Base-by-base conservation (phyloP, 2,329 filamentous ascomycete species). In the Leptodontidium sp. region DNA sequence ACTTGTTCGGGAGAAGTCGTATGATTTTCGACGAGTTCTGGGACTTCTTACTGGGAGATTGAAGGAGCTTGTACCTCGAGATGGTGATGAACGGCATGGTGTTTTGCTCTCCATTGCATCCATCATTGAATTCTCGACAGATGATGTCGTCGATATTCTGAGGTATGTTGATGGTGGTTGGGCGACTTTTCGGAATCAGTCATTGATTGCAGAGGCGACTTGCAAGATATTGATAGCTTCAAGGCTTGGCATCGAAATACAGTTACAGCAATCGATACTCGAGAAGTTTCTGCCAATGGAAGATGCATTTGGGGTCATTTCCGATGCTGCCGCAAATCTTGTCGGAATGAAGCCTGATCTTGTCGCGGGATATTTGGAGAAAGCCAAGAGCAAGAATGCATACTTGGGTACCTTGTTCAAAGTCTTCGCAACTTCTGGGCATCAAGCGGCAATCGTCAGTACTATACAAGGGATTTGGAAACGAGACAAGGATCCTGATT, bases 31-130 rank as follows among this genome's bases (percentile, higher is more conserved):
- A 35, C 40, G 53, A 55, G 58, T n/a, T 38, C 50, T 65, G 15
- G 12, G 50, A 32, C 1, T 61, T 15, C 58, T 79, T 2, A 61
- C 68, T 4, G 47, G 70, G 14, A 66, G 64, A 11, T 14, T 75
- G 1, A 38, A 66, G 21, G 9, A 14, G 1, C 69, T 75, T n/a
- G 55, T 65, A 12, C 3, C 47, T 2, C 83, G 90, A 40, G 88
- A 93, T 74, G 86, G 90, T 2, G 90, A 93, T 75, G 89, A 92
- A 75, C 83, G 88, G 1, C 91, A 94, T 75, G 91, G 91, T 0
- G 79, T 93, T 4, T 75, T 92, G 0, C 78, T 91, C 8, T 85
- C 86, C 38, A 80, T 91, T n/a, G 86, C 90, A 1, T 83, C 86
- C 5, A 80, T 91, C 0, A 75, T 90, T 4, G 58, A 59, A n/a